Percentiles rank a stretch among this genome's conserved stretches.
Evolutionary conservation across 768 basidiomycete genomes (phyloP).

Genomic region (Suillus spraguei): DNA sequence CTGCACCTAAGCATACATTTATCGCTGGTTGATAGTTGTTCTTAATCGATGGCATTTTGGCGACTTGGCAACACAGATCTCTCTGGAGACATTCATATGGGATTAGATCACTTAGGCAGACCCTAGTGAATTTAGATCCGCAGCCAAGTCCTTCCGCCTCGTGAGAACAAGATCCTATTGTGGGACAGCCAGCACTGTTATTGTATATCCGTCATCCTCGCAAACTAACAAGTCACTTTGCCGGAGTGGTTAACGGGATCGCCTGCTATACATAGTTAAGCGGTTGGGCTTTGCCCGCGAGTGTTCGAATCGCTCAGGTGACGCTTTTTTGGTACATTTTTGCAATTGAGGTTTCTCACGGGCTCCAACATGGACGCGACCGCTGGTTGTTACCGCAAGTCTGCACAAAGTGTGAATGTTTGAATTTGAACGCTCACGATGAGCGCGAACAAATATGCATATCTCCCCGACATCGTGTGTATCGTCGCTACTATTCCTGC

Average conservation of each 20-base stretch:
- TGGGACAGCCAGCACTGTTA: neutral
- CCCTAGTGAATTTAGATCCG: neutral
- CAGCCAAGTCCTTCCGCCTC: neutral
- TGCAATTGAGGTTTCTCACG: neutral
- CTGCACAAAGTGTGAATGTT: neutral
- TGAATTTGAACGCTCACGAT: constrained; percentile 32
- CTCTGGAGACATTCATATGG: neutral
- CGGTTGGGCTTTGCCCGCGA: constrained; percentile 64
- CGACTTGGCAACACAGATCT: neutral
- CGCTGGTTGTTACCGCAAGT: neutral
- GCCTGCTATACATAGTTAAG: constrained; percentile 60
- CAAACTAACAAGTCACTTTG: constrained; percentile 66
- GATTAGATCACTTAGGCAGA: neutral
- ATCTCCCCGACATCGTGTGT: constrained; percentile 90
- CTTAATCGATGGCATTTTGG: neutral
- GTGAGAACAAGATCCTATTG: neutral
- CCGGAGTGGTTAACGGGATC: constrained; percentile 94
- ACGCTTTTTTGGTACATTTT: constrained; percentile 41
- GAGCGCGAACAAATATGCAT: constrained; percentile 80
- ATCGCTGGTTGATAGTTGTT: neutral
- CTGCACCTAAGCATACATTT: neutral
- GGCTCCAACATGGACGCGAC: neutral
- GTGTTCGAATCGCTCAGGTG: constrained; percentile 67
- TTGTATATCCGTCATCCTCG: too few species aligned
- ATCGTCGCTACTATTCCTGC: neutral